phyloP scores from a whole-genome alignment of 1,284 basidiomycete species.

The Trichosporon faecale region DNA sequence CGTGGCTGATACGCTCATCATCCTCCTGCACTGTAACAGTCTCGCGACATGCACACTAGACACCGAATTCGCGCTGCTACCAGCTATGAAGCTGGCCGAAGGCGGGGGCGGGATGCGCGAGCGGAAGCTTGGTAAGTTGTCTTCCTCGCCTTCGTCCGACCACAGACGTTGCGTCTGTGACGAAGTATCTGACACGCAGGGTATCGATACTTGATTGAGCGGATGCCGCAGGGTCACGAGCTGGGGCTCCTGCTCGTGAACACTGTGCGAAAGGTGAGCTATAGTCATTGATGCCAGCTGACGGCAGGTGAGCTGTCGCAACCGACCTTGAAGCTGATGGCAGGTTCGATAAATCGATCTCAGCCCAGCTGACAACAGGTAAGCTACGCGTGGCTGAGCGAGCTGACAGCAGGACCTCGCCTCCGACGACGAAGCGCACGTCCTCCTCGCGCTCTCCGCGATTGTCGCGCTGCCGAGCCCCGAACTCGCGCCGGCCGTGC shows the following conservation, averaged over 20 bases:
- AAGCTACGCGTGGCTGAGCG: neutral
- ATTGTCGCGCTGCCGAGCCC: conserved; percentile 38
- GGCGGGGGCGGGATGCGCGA: conserved; percentile 34
- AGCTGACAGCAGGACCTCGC: conserved; percentile 38
- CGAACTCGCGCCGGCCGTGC: conserved; percentile 46
- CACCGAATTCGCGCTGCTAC: conserved; percentile 40
- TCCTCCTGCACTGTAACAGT: conserved; percentile 38
- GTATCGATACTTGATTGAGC: conserved; percentile 44
- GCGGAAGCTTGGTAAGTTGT: conserved; percentile 37
- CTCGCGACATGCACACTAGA: conserved; percentile 19
- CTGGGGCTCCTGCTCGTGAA: conserved; percentile 47
- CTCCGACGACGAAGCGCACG: conserved; percentile 27
- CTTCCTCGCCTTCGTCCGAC: neutral
- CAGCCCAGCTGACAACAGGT: neutral
- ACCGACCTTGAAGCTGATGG: neutral
- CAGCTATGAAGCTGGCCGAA: conserved; percentile 46
- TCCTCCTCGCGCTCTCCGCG: conserved; percentile 40
- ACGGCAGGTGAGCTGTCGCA: neutral
- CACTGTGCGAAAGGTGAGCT: conserved; percentile 46
- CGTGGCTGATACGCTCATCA: conserved; percentile 38
- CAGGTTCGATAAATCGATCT: neutral
- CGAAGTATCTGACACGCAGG: conserved; percentile 30
- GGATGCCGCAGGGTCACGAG: conserved; percentile 39
- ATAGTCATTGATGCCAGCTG: neutral
- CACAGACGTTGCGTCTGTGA: neutral